Evolutionary conservation across 2,329 filamentous ascomycete genomes (phyloP), one percentile per base, ranked within the genome.

Genomic region (Pestalotiopsis fici): DNA sequence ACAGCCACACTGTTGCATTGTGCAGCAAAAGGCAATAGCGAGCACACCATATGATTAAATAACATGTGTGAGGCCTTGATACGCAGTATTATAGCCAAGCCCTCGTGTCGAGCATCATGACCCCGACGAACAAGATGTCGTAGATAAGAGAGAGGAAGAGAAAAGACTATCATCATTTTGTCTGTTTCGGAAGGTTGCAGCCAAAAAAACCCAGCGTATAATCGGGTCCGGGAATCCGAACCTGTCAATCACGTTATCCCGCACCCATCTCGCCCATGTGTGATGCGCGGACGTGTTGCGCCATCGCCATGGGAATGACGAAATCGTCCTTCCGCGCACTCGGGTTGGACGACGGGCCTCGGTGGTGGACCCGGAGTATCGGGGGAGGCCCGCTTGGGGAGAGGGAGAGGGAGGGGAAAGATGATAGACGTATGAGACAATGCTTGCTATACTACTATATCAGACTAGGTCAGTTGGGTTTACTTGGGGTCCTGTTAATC

Each of bases 241-340:
- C 18, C 43, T n/a, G n/a, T 21, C 43, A 18, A 50, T 21, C 6
- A 21, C 6, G 18, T 11, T 50, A 21, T 50, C 18, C 18, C 43
- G 43, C 43, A 11, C 9, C 18, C n/a, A n/a, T n/a, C n/a, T n/a
- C n/a, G n/a, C n/a, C 21, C n/a, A 21, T 50, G 7, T 15, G 18
- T 18, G 21, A 50, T 3, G 43, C 43, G 43, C 43, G 43, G 43
- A 6, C 43, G 18, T 23, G 57, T 60, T 60, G 57, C 57, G 57
- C 57, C 57, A 60, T 60, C 27, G n/a, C 25, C 25, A 35, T 31
- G 27, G 57, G 57, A 60, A 60, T 60, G 57, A 60, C 57, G 57
- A 60, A 60, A 60, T 60, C 27, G 55, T 25, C 25, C 57, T n/a
- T 60, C 25, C 57, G 31, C 57, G 57, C 57, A 21, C 57, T 60